Evolutionary conservation across 257 asterid species (phyloP).

Genomic region (Scutellaria minor): DNA sequence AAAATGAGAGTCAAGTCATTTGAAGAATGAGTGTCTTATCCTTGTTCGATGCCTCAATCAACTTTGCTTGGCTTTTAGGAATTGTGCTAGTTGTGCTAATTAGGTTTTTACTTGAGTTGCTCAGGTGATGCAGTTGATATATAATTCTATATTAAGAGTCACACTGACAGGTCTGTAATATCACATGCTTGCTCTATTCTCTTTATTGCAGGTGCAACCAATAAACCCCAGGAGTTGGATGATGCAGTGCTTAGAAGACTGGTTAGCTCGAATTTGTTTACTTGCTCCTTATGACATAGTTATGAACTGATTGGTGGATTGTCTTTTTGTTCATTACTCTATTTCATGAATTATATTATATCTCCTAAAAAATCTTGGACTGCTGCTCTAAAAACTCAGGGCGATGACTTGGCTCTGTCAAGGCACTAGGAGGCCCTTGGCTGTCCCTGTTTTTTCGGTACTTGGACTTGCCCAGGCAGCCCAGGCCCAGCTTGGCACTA

Average conservation of each 20-base stretch:
- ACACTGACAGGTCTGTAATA: slow-evolving; percentile 3
- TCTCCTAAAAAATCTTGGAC: neutral
- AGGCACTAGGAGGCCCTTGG: neutral
- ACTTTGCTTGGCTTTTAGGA: slow-evolving; percentile 4
- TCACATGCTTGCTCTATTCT: slow-evolving; percentile 24
- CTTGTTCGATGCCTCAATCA: neutral
- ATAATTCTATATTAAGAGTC: neutral
- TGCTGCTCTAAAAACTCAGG: neutral
- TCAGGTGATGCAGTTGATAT: neutral
- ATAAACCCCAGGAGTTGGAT: slow-evolving; percentile 98
- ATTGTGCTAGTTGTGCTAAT: slow-evolving; percentile 12
- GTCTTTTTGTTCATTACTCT: neutral
- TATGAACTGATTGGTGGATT: slow-evolving; percentile 31
- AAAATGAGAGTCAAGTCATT: neutral
- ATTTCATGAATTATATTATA: neutral
- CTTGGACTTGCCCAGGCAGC: no score
- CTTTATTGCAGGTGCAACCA: slow-evolving; percentile 86
- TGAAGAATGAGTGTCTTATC: neutral
- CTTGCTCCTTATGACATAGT: slow-evolving; percentile 25
- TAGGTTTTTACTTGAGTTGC: slow-evolving; percentile 1
- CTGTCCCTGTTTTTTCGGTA: neutral
- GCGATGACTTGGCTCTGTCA: neutral
- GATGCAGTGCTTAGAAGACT: slow-evolving; percentile 99
- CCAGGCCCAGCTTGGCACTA: no score
- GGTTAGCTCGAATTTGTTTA: slow-evolving; percentile 60